phyloP scores from a whole-genome alignment of 2,329 filamentous ascomycete species.

The Zymoseptoria pseudotritici region DNA sequence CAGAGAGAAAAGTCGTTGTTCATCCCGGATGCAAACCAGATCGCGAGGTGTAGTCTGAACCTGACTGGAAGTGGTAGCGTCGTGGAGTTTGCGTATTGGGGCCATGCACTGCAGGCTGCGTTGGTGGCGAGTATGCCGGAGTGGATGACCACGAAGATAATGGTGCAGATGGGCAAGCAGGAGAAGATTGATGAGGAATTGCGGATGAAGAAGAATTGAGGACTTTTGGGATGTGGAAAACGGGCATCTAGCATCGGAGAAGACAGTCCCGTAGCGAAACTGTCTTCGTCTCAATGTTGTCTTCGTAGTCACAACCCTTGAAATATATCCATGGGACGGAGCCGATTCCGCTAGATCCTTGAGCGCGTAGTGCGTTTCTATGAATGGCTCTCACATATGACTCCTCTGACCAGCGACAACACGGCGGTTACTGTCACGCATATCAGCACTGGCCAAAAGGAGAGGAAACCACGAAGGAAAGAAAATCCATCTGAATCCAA shows the following conservation, averaged over 20 bases:
- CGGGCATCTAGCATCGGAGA: neutral
- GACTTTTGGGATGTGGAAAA: neutral
- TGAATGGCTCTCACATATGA: neutral
- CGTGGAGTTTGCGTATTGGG: conserved; percentile 20
- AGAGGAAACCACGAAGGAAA: neutral
- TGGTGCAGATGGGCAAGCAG: conserved; percentile 8
- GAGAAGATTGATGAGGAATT: conserved; percentile 10
- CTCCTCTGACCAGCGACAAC: neutral
- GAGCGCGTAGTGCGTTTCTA: neutral
- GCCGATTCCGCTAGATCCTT: neutral
- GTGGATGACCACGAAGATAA: conserved; percentile 4
- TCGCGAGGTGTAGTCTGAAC: conserved; percentile 15
- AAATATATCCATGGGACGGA: neutral
- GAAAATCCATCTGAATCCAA: neutral
- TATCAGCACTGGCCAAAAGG: neutral
- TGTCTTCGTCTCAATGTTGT: neutral
- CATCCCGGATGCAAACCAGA: conserved; percentile 12
- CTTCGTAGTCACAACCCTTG: neutral
- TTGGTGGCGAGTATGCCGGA: conserved; percentile 15
- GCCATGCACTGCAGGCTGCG: conserved; percentile 18
- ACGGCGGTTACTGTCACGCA: neutral
- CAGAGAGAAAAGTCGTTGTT: conserved; percentile 9
- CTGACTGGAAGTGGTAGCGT: conserved; percentile 19
- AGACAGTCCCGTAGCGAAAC: neutral
- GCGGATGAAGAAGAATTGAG: conserved; percentile 1